Evolutionary conservation across 345 rosid species (phyloP), one percentile per base, ranked within the genome.

Genomic region (Mallotus nudiflorus): DNA sequence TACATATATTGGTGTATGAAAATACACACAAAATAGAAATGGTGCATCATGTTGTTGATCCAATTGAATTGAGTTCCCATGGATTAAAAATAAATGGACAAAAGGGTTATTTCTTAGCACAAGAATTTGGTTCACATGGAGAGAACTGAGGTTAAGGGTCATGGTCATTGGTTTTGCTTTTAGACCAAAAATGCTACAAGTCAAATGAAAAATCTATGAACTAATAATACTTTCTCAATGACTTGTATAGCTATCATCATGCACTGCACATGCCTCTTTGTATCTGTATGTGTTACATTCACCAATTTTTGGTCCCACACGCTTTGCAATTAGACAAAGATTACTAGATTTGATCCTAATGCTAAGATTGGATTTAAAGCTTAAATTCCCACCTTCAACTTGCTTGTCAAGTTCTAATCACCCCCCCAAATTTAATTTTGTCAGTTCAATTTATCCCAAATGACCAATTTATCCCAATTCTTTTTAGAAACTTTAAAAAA

Each of bases 241-340:
- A 60, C 53, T 22, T 9, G 14, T 24, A 35, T 59, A 55, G n/a
- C n/a, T 20, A 66, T 73, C 62, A 61, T 76, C 39, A 73, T 73
- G 78, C 57, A 20, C 0, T 52, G 62, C 76, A 81, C 84, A 77
- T 77, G 81, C 74, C 14, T 63, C 28, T 40, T 5, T 42, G 46
- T 39, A 39, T 4, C 9, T 39, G 42, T 39, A 9, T 42, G 62
- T 35, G 14, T 14, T 20, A 71, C 56, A 64, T 68, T 73, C 79
- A 29, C 69, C 37, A 45, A 15, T 20, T 39, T 28, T 48, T 28
- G 79, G 78, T 6, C 81, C 84, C 84, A 77, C 84, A 22, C 81
- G 76, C 19, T 70, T 65, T 70, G 45, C 61, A 18, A 3, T 51
- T 6, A 0, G 19, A 49, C 11, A 42, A 42, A 42, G 24, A 45